phyloP scores from a whole-genome alignment of 257 asterid species.

The Rauvolfia tetraphylla region DNA sequence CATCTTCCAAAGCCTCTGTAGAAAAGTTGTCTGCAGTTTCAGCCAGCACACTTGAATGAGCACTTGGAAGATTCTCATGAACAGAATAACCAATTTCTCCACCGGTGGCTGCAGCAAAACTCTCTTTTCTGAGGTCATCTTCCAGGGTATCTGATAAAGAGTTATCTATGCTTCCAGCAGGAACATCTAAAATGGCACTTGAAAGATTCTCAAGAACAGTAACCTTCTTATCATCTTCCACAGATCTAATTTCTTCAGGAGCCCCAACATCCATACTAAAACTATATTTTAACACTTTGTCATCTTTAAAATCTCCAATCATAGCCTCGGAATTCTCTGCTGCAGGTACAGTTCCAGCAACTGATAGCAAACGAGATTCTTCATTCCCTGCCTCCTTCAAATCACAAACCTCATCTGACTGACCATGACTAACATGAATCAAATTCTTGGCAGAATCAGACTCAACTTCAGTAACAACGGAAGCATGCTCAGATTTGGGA shows the following conservation, averaged over 20 bases:
- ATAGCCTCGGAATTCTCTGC: slow-evolving; percentile 18
- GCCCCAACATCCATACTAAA: slow-evolving; percentile 27
- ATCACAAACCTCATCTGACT: slow-evolving; percentile 12
- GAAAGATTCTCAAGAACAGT: slow-evolving; percentile 22
- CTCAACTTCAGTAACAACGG: slow-evolving; percentile 18
- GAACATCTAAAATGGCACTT: no score
- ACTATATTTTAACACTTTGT: slow-evolving; percentile 20
- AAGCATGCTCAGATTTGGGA: slow-evolving; percentile 22
- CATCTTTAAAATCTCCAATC: slow-evolving; percentile 31
- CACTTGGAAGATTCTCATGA: slow-evolving; percentile 24
- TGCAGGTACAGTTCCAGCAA: slow-evolving; percentile 16
- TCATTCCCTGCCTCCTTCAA: slow-evolving; percentile 6
- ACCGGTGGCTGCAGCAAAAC: not conserved
- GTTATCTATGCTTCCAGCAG: slow-evolving; percentile 21
- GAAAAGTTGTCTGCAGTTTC: not conserved
- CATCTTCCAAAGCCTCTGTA: slow-evolving; percentile 21
- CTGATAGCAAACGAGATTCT: slow-evolving; percentile 1
- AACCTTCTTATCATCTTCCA: slow-evolving; percentile 22
- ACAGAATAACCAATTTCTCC: slow-evolving; percentile 16
- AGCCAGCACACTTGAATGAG: no score
- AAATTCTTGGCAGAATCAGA: slow-evolving; percentile 21
- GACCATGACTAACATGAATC: not conserved
- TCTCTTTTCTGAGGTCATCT: slow-evolving; percentile 16
- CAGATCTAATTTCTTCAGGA: slow-evolving; percentile 25
- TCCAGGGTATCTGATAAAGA: slow-evolving; percentile 15